Evolutionary conservation across 352 stramenopile genomes (phyloP).

Genomic region (Phytophthora pisi): DNA sequence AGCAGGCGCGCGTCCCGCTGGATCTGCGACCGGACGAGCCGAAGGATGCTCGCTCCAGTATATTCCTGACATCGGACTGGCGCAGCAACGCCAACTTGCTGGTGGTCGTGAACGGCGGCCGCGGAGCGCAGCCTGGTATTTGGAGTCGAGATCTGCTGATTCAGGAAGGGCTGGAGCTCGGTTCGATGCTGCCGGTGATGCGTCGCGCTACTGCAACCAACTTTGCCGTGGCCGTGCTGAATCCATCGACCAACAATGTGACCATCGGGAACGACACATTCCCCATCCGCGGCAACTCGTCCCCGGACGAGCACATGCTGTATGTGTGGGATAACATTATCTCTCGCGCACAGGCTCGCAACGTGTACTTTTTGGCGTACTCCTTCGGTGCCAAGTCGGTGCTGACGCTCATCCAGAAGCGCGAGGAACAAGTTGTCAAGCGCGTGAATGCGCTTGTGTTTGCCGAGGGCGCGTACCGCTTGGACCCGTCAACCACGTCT

Average conservation of each 20-base stretch:
- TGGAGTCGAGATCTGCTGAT: slow-evolving; percentile 82
- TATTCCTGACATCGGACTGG: slow-evolving; percentile 80
- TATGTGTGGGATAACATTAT: slow-evolving; percentile 85
- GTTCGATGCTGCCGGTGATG: slow-evolving; percentile 80
- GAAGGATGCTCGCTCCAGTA: slow-evolving; percentile 69
- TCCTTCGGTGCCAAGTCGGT: slow-evolving; percentile 76
- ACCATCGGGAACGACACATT: slow-evolving; percentile 58
- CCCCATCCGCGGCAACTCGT: slow-evolving; percentile 63
- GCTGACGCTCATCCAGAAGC: slow-evolving; percentile 67
- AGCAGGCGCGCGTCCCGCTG: slow-evolving; percentile 71
- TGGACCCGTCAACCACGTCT: slow-evolving; percentile 57
- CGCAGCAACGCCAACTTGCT: slow-evolving; percentile 60
- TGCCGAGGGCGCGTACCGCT: slow-evolving; percentile 64
- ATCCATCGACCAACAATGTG: slow-evolving; percentile 79
- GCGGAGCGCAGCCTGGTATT: slow-evolving; percentile 73
- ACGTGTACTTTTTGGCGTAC: slow-evolving; percentile 73
- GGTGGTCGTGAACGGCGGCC: slow-evolving; percentile 73
- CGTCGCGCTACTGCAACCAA: slow-evolving; percentile 46
- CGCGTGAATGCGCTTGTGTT: slow-evolving; percentile 71
- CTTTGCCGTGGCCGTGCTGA: slow-evolving; percentile 69
- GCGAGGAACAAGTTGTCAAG: slow-evolving; percentile 59
- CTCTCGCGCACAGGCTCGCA: slow-evolving; percentile 56
- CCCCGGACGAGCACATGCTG: slow-evolving; percentile 70
- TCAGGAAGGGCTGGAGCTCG: slow-evolving; percentile 74
- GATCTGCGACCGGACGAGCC: slow-evolving; percentile 62